Base-by-base conservation (phyloP, 2,329 filamentous ascomycete genomes). In the Neonectria coccinea region DNA sequence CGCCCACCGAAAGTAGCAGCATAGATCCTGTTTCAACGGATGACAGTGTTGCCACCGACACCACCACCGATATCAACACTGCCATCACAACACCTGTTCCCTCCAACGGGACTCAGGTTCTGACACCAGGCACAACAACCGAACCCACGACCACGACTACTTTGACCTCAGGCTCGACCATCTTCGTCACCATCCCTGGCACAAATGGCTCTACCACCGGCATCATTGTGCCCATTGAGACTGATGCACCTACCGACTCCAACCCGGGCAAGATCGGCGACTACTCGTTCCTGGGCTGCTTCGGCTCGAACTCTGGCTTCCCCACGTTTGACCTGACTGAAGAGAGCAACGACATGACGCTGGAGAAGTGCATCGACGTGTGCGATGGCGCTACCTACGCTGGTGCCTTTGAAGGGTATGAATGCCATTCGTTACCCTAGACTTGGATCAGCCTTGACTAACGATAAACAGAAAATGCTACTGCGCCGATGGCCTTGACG, bases 401-500 rank as follows among this genome's bases (percentile, higher is more conserved):
- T 2, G 83, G 80, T 55, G 66, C 83, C 44, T 80, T 76, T 25
- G 73, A 77, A 62, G 48, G 59, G 71, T 69, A 50, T 63, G 68
- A 61, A 12, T 16, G 27, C 11, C 20, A 20, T 20, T 20, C 20
- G 20, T 20, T 20, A 20, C 20, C 20, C 20, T 20, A 20, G 20
- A 20, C 20, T 20, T 9, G 29, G 22, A 20, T 18, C 6, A 14
- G 45, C 18, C 1, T 47, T 22, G 33, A 41, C 14, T 27, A 52
- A 56, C 67, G n/a, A 68, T 29, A 33, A 25, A 20, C 29, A 80
- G 75, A 11, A 74, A 74, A 22, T 86, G 84, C 70, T 84, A 82
- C 74, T 86, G 84, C 61, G 82, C 82, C 36, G 74, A 79, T 12
- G 62, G 56, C 2, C 74, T 85, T 18, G 80, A 81, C 41, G 73